phyloP scores from a whole-genome alignment of 768 basidiomycete genomes.

The Leccinum pellstonianum region DNA sequence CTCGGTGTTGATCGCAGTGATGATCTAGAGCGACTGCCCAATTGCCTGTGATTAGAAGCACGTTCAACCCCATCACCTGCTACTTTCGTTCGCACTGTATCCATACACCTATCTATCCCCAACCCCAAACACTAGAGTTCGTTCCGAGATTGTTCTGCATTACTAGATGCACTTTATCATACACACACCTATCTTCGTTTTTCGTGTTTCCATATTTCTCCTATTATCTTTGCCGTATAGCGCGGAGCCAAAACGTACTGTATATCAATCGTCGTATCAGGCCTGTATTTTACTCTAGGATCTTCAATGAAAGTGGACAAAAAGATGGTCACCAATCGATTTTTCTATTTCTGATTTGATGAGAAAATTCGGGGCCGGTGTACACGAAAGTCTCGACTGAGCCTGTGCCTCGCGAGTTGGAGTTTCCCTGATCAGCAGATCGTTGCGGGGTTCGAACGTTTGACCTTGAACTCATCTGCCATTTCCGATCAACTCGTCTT shows the following conservation, averaged over 20 bases:
- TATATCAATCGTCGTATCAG: conserved; percentile 15
- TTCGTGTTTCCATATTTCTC: conserved; percentile 16
- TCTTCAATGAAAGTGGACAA: conserved; percentile 13
- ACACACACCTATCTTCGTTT: conserved; percentile 15
- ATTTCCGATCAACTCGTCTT: background rate
- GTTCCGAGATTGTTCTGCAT: conserved; percentile 14
- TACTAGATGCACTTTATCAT: conserved; percentile 20
- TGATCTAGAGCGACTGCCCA: conserved; percentile 49
- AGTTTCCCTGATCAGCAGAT: background rate
- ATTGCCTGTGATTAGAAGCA: conserved; percentile 46
- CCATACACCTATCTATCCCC: conserved; percentile 11
- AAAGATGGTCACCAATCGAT: background rate
- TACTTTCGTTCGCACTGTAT: conserved; percentile 28
- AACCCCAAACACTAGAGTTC: conserved; percentile 20
- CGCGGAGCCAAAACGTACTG: conserved; percentile 25
- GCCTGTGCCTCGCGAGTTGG: background rate
- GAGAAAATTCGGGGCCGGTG: background rate
- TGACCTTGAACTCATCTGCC: background rate
- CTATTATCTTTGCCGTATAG: conserved; percentile 11
- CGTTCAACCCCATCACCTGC: background rate
- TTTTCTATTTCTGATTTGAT: background rate
- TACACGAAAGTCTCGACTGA: background rate
- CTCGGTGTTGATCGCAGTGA: conserved; percentile 3
- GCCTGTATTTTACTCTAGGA: conserved; percentile 19
- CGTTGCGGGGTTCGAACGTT: background rate